Conservation (phyloP, 2,329 filamentous ascomycete genomes). For the Laburnicola sp. region DNA sequence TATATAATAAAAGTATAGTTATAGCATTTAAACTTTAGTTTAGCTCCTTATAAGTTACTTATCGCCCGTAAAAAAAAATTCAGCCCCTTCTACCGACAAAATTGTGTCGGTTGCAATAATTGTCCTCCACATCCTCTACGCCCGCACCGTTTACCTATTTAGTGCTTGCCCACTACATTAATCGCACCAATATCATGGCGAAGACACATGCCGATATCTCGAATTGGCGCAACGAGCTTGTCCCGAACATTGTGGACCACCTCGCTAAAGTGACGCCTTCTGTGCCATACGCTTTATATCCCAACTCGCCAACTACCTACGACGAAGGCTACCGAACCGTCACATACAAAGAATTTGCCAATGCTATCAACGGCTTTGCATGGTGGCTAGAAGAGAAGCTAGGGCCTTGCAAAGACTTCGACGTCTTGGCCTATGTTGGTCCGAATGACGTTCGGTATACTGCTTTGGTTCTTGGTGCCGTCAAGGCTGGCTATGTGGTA, state of each 20-base stretch:
- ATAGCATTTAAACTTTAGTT: too few relatives aligned
- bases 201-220: conserved; percentile 9
- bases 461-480: conserved; percentile 20
- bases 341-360: conserved; percentile 29
- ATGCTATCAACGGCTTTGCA: conserved; percentile 39
- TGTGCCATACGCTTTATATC: conserved; percentile 7
- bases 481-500: conserved; percentile 30
- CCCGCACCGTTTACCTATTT: too few relatives aligned
- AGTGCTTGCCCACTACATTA: too few relatives aligned
- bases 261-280: conserved; percentile 11
- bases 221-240: conserved; percentile 12
- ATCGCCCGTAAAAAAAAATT: too few relatives aligned
- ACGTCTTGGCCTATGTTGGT: conserved; percentile 28
- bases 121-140: too few relatives aligned
- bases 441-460: conserved; percentile 24
- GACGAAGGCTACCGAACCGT: conserved; percentile 33
- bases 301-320: conserved; percentile 5
- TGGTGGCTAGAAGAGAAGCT: conserved; percentile 40
- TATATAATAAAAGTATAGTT: too few relatives aligned
- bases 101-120: too few relatives aligned
- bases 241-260: conserved; percentile 12
- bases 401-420: conserved; percentile 25
- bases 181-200: conserved; percentile 2
- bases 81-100: too few relatives aligned
- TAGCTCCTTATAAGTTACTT: too few relatives aligned